Conservation (phyloP, 2,329 filamentous ascomycete genomes). For the Leptographium lundbergii region DNA sequence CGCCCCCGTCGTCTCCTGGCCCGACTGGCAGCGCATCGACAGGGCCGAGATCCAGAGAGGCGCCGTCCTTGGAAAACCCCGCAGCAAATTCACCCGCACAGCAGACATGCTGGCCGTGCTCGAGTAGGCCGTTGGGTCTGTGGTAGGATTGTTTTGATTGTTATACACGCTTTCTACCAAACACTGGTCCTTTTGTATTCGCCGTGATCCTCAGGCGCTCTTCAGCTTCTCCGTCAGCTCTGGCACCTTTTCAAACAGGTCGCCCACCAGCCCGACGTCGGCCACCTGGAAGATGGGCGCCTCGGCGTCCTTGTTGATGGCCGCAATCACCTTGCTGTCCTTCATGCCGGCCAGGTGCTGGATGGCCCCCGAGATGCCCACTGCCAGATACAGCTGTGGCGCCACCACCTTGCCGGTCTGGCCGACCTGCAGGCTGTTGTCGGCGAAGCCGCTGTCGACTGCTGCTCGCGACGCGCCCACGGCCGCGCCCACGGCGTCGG, state of each 20-base stretch:
- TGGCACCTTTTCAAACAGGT: slow-evolving; percentile 90
- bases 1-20: slow-evolving; percentile 60
- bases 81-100: slow-evolving; percentile 55
- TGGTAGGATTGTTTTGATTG: neutral
- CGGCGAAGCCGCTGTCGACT: slow-evolving; percentile 92
- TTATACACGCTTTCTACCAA: neutral
- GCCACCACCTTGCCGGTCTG: slow-evolving; percentile 99
- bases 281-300: slow-evolving; percentile 98
- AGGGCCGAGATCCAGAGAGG: slow-evolving; percentile 60
- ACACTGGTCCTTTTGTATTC: too few species aligned
- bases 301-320: slow-evolving; percentile 95
- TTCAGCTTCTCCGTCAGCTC: slow-evolving; percentile 95
- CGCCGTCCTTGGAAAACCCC: slow-evolving; percentile 54
- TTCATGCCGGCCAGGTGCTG: slow-evolving; percentile 99
- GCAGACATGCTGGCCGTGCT: slow-evolving; percentile 45
- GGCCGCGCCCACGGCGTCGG: slow-evolving; percentile 86
- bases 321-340: slow-evolving; percentile 98
- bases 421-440: slow-evolving; percentile 96
- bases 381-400: slow-evolving; percentile 86
- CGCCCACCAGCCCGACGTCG: slow-evolving; percentile 88
- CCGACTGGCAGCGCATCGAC: slow-evolving; percentile 77
- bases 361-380: slow-evolving; percentile 92
- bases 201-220: slow-evolving; percentile 19
- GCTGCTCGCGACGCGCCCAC: slow-evolving; percentile 91
- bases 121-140: slow-evolving; percentile 13